Evolutionary conservation across 2,329 filamentous ascomycete species (phyloP), one percentile per base, ranked within the genome.

Genomic region (Beauveria bassiana): DNA sequence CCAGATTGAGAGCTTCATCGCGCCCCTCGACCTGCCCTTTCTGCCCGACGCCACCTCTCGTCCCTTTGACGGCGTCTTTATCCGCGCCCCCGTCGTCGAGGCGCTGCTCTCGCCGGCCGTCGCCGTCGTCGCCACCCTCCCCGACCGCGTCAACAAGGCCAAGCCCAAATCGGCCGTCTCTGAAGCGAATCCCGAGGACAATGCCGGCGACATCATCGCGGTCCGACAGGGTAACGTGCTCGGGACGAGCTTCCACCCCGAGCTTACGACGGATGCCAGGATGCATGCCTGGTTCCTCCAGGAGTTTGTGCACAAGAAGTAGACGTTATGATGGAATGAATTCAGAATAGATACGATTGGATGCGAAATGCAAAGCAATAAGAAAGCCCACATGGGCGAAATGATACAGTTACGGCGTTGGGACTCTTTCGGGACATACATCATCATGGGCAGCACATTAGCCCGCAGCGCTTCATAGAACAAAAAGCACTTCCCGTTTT

Each of bases 231-330:
- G 89, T 0, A 97, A 97, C 73, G 88, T 96, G 0, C 89, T 98
- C 68, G 95, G 92, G 4, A 97, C 90, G 3, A 97, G 93, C 70
- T 99, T 98, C 71, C 95, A 98, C 69, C 95, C 95, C 0, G 95
- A 99, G 74, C 74, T 99, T 73, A 98, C 93, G 0, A 84, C 86
- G 8, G 95, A 99, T 76, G 79, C 86, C 61, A 83, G 95, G 61
- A 96, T 98, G 70, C 95, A 99, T 74, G 81, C 85, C 5, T 98
- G 95, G 95, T 99, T 95, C 95, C 70, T 99, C 71, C 78, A 82
- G 67, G 85, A 93, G 74, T 60, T 60, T 53, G 58, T 60, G 47
- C 58, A n/a, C 14, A 50, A 50, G 9, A 46, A 46, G 43, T 46
- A 46, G n/a, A 34, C 31, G 4, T 34, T 2, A 34, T 34, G 31